Evolutionary conservation across 2,329 filamentous ascomycete species (phyloP).

Genomic region (Atkinsonella texensis): DNA sequence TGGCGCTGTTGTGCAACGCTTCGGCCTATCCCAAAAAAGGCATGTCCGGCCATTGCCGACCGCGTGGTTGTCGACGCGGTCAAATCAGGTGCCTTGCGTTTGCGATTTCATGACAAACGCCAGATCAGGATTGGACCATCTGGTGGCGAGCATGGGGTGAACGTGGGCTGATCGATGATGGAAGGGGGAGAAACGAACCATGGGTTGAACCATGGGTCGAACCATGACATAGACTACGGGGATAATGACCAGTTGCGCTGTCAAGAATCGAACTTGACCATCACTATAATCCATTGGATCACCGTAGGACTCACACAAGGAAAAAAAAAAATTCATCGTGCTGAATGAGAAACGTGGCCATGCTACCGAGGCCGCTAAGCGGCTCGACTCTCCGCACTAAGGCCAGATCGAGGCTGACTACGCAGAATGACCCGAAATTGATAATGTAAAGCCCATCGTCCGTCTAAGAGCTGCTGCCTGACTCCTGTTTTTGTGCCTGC

Average conservation of each 20-base stretch:
- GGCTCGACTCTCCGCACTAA: no score
- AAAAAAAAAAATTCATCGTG: no score
- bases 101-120: conserved; percentile 18
- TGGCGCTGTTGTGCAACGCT: not conserved
- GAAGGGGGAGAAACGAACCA: not conserved
- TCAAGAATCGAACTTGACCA: no score
- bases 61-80: not conserved
- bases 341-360: no score
- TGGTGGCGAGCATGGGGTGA: not conserved
- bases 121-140: conserved; percentile 15
- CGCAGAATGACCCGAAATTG: no score
- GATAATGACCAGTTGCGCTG: no score
- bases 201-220: no score
- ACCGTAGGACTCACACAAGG: no score
- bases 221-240: no score
- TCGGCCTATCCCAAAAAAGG: not conserved
- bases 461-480: not conserved
- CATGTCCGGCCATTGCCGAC: not conserved
- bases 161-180: not conserved
- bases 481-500: conserved; percentile 12
- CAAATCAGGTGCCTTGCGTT: conserved; percentile 1
- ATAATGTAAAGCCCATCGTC: not conserved
- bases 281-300: no score
- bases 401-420: no score
- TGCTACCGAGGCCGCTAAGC: no score